These are phyloP conservation scores for Diaporthe nobilis DNA, from an alignment of 2,329 filamentous ascomycete species.

Conservation along the genomic window DNA sequence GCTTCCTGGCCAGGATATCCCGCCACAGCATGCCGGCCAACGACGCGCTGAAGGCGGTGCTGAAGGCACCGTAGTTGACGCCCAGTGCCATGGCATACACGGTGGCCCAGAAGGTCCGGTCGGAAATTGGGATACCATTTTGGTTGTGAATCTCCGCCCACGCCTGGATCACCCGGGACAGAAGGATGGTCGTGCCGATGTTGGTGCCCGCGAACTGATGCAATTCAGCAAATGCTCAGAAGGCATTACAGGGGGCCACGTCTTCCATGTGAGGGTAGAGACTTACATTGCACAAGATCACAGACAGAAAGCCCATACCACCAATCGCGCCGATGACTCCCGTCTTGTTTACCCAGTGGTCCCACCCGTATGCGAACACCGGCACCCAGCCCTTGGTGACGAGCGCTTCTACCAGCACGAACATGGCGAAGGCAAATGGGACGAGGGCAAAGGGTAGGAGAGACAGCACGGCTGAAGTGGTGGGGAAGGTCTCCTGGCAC, in stretches of 20 bases:
- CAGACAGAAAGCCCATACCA: slow-evolving; percentile 81
- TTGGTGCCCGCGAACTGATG: slow-evolving; percentile 81
- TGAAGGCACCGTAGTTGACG: slow-evolving; percentile 83
- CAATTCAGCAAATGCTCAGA: slow-evolving; percentile 41
- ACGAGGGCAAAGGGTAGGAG: slow-evolving; percentile 78
- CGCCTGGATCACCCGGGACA: slow-evolving; percentile 78
- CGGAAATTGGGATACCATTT: slow-evolving; percentile 64
- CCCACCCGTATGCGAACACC: slow-evolving; percentile 81
- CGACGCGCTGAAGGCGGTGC: slow-evolving; percentile 79
- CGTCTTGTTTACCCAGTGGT: slow-evolving; percentile 79
- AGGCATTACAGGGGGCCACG: background rate
- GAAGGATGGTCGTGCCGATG: slow-evolving; percentile 81
- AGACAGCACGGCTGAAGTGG: slow-evolving; percentile 73
- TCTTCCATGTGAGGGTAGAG: background rate
- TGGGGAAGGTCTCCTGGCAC: slow-evolving; percentile 80
- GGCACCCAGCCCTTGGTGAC: slow-evolving; percentile 82
- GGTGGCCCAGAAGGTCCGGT: slow-evolving; percentile 80
- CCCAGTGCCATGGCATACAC: slow-evolving; percentile 82
- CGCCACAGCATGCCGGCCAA: slow-evolving; percentile 80
- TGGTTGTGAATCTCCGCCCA: slow-evolving; percentile 73
- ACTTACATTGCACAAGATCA: slow-evolving; percentile 80
- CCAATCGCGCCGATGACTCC: slow-evolving; percentile 78
- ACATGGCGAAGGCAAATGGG: slow-evolving; percentile 82
- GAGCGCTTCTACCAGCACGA: slow-evolving; percentile 79
- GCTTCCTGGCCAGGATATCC: slow-evolving; percentile 77